Base-by-base conservation (phyloP, 2,329 filamentous ascomycete species). In the Hypoxylon sp. region DNA sequence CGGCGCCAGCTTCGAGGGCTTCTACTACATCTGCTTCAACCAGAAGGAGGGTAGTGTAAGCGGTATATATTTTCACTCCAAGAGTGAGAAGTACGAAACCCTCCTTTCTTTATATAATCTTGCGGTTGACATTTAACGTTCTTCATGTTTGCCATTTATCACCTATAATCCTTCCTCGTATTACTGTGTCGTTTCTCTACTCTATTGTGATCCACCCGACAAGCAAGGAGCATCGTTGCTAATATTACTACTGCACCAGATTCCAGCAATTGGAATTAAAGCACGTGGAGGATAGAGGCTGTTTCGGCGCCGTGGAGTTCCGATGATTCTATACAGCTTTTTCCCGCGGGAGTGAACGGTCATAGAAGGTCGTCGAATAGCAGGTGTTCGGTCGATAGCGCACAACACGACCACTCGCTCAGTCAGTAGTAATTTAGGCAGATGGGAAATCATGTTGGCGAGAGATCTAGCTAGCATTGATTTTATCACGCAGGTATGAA, bases 21-120 rank as follows among this genome's bases (percentile, higher is more conserved):
- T 99, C 77, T 99, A 98, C 78, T 99, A 99, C 76, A 98, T 99
- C 71, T 97, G 94, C 81, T 98, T 98, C 82, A 97, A 98, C 78
- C 95, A 98, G 79, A 82, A 93, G 50, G 87, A 90, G 68, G 96
- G 95, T 6, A 90, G 87, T 68, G 91, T 99, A 40, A 94, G 89
- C 75, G 96, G 96, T 16, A 97, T 98, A 62, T 99, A 99, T 80
- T 99, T 97, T 78, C 96, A 99, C 81, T 92, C 93, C 11, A 97
- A 97, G 82, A 98, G 94, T 80, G 95, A 98, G 82, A 97, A 95
- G 93, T 97, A 80, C 86, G 52, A 18, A n/a, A n/a, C n/a, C 18
- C 28, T 32, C 20, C 16, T 44, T 9, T 32, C 16, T 32, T 24
- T 33, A 12, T 24, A 20, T 16, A 26, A 52, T 38, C 16, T 8